Evolutionary conservation across 2,329 filamentous ascomycete species (phyloP).

Genomic region (Sporothrix globosa): DNA sequence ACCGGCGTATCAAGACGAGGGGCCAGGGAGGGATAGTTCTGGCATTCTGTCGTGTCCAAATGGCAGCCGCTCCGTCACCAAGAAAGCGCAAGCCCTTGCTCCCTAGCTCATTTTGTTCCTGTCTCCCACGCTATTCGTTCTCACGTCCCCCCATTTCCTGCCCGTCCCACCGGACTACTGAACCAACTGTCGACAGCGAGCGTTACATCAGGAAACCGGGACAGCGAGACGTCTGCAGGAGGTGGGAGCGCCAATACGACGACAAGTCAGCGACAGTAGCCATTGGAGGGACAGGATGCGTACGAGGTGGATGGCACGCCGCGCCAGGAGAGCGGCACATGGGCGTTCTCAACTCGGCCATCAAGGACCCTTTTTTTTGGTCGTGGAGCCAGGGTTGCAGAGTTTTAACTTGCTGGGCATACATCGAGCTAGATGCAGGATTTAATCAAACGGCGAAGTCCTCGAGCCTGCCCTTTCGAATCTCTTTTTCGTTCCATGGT

Average conservation of each 20-base stretch:
- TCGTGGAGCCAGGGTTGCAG: background rate
- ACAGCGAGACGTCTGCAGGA: background rate
- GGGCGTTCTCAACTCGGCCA: background rate
- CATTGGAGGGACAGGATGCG: slow-evolving; percentile 2
- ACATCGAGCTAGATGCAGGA: background rate
- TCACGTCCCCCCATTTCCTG: background rate
- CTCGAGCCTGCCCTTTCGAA: background rate
- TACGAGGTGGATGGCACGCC: background rate
- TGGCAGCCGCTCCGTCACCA: slow-evolving; percentile 11
- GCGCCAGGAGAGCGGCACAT: background rate
- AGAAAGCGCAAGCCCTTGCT: slow-evolving; percentile 16
- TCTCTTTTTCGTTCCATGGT: too few relatives aligned
- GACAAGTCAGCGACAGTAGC: background rate
- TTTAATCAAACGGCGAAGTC: background rate
- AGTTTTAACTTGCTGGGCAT: background rate
- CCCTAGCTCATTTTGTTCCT: background rate
- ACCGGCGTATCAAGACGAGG: background rate
- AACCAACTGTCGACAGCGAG: background rate
- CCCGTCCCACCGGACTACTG: background rate
- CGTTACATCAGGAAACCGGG: background rate
- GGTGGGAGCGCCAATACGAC: slow-evolving; percentile 14
- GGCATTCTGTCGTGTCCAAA: background rate
- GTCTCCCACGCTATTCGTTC: background rate
- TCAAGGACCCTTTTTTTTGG: background rate
- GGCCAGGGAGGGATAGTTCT: background rate